phyloP scores from a whole-genome alignment of 2,329 filamentous ascomycete species.

The Diplodia seriata region DNA sequence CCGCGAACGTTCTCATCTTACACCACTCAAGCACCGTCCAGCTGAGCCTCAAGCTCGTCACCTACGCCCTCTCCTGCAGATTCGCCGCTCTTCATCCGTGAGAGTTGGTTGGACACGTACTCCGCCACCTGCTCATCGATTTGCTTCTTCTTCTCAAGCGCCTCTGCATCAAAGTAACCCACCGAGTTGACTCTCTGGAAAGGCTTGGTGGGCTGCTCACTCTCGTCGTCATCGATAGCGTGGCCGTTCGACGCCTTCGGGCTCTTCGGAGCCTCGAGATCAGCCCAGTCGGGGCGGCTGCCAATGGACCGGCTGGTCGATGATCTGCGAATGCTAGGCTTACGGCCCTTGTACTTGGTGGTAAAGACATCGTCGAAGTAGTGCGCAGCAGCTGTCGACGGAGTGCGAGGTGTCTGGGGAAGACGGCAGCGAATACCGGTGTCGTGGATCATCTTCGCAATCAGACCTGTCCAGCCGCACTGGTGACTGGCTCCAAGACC shows the following conservation, averaged over 20 bases:
- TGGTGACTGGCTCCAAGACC: slow-evolving; percentile 93
- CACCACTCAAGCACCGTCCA: slow-evolving; percentile 50
- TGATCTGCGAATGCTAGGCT: slow-evolving; percentile 69
- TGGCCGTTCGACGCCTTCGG: slow-evolving; percentile 30
- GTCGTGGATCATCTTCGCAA: slow-evolving; percentile 97
- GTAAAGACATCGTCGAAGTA: slow-evolving; percentile 92
- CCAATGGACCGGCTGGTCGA: slow-evolving; percentile 86
- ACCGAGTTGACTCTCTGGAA: slow-evolving; percentile 55
- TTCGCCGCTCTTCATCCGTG: slow-evolving; percentile 70
- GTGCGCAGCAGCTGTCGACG: slow-evolving; percentile 80
- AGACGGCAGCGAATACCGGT: slow-evolving; percentile 91
- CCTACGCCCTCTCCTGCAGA: slow-evolving; percentile 57
- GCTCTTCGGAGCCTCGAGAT: slow-evolving; percentile 43
- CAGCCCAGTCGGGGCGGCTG: slow-evolving; percentile 76
- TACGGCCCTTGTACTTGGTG: slow-evolving; percentile 53
- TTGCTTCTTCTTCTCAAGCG: slow-evolving; percentile 46
- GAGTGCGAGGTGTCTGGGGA: slow-evolving; percentile 90
- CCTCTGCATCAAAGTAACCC: slow-evolving; percentile 61
- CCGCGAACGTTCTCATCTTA: not conserved
- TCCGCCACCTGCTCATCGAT: slow-evolving; percentile 71
- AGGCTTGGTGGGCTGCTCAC: slow-evolving; percentile 18
- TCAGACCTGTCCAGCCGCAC: slow-evolving; percentile 94
- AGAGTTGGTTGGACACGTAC: slow-evolving; percentile 83
- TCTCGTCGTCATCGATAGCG: slow-evolving; percentile 39
- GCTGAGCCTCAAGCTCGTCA: slow-evolving; percentile 68